Evolutionary conservation across 75 land plant genomes (phyloP).

Genomic region (Pinus tabuliformis): DNA sequence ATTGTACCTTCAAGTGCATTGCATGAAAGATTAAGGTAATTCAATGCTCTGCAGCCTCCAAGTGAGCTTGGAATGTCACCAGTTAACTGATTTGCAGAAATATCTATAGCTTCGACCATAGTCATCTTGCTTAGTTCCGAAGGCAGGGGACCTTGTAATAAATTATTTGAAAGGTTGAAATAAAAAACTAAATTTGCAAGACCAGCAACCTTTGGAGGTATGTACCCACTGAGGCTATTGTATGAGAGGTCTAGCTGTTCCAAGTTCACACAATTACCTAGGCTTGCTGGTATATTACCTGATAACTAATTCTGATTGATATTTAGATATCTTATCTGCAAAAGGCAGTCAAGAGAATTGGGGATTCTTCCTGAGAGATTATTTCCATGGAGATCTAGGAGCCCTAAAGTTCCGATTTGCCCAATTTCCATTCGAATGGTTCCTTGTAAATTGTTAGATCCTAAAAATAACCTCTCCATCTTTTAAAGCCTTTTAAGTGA

Average conservation of each 20-base stretch:
- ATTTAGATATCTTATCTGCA: neutral
- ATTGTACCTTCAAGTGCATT: slow-evolving; percentile 12
- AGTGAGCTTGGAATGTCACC: slow-evolving; percentile 19
- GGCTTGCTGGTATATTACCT: neutral
- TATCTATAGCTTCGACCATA: slow-evolving; percentile 16
- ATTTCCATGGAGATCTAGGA: neutral
- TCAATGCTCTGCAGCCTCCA: slow-evolving; percentile 8
- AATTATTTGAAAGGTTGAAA: neutral
- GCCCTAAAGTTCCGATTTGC: neutral
- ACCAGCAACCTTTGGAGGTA: slow-evolving; percentile 1
- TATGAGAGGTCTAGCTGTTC: neutral
- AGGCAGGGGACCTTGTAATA: neutral
- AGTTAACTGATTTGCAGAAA: slow-evolving; percentile 15
- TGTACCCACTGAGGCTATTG: neutral
- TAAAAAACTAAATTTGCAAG: neutral
- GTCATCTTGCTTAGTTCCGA: slow-evolving; percentile 18
- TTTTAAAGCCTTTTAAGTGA: neutral
- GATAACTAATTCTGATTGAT: neutral
- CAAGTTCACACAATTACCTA: neutral
- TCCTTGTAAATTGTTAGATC: neutral
- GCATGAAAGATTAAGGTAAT: slow-evolving; percentile 16
- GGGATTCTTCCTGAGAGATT: neutral
- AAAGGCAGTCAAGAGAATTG: neutral
- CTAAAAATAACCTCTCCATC: neutral
- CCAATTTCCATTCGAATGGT: neutral